Evolutionary conservation across 2,329 filamentous ascomycete species (phyloP).

Genomic region (Exophiala bonariae): DNA sequence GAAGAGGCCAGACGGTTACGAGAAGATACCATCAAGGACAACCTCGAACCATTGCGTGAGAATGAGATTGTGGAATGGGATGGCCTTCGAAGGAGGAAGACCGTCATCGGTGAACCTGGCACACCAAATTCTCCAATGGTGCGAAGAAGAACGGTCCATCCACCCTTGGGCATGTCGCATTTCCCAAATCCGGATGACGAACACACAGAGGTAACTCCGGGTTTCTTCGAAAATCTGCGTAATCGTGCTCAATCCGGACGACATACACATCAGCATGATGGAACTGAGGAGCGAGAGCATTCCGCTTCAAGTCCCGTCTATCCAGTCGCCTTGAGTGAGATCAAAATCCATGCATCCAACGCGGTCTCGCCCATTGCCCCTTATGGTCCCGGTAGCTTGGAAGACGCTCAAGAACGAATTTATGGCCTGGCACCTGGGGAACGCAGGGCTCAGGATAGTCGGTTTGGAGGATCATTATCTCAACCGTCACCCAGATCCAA

Average conservation of each 20-base stretch:
- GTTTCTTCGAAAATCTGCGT: constrained; percentile 40
- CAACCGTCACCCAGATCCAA: constrained; percentile 27
- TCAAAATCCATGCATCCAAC: constrained; percentile 53
- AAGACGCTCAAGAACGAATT: constrained; percentile 43
- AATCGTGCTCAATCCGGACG: constrained; percentile 38
- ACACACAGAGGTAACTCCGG: constrained; percentile 24
- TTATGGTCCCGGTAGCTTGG: constrained; percentile 29
- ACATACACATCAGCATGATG: constrained; percentile 27
- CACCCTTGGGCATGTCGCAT: constrained; percentile 82
- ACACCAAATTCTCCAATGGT: constrained; percentile 43
- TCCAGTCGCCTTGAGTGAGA: constrained; percentile 64
- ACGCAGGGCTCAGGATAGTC: constrained; percentile 41
- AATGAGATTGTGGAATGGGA: constrained; percentile 88
- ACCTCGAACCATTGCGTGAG: constrained; percentile 74
- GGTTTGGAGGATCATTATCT: constrained; percentile 8
- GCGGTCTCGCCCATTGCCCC: constrained; percentile 39
- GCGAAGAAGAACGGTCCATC: constrained; percentile 58
- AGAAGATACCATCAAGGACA: constrained; percentile 71
- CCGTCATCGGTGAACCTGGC: constrained; percentile 49
- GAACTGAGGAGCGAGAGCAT: constrained; percentile 33
- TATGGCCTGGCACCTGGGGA: constrained; percentile 51
- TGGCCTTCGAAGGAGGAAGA: constrained; percentile 74
- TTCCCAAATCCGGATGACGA: constrained; percentile 60
- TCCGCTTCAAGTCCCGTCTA: constrained; percentile 58
- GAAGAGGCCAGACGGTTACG: constrained; percentile 76